Evolutionary conservation across 495 filamentous ascomycete genomes (phyloP), one percentile per base, ranked within the genome.

Genomic region (Lophiotrema nucula): DNA sequence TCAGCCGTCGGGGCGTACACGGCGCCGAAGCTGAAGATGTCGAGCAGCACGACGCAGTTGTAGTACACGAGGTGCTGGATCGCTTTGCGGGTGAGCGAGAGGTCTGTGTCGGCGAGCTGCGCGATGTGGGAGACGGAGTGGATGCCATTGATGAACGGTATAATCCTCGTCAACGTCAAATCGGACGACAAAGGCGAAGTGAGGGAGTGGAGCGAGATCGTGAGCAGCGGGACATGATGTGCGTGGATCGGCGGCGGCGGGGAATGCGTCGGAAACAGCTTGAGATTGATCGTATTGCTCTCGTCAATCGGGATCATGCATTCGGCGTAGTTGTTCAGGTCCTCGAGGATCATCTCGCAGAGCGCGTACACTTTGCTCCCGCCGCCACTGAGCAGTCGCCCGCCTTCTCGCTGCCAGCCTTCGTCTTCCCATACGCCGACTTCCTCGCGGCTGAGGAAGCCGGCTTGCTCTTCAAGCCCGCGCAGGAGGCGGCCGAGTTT

Each of bases 271-370:
- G 89, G 90, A 73, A 96, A 96, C 45, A 96, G 82, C 70, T 96
- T 96, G 78, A 98, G 88, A 72, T 96, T 96, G 68, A 98, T 82
- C 11, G 90, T 96, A 73, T 96, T 96, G 57, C 88, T 83, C 58
- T 95, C 90, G 71, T 96, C 86, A 65, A 96, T 89, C 1, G 92
- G 89, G 63, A 96, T 93, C 92, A 97, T 92, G 81, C 90, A 95
- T 75, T 98, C 93, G 65, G 87, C 89, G 63, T 97, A 98, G 67
- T 95, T 95, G 68, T 97, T 97, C 51, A 98, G 72, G 65, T 97
- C 92, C 74, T 96, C 89, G 75, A 95, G 87, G 52, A 98, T 79
- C 59, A 90, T 90, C 74, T 97, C 90, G 61, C 95, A 84, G 26
- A 98, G 73, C 35, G 84, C 87, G 69, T 89, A 84, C 64, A 98